Evolutionary conservation across 176 grass and related monocot genomes (phyloP).

Genomic region (Paspalum notatum): DNA sequence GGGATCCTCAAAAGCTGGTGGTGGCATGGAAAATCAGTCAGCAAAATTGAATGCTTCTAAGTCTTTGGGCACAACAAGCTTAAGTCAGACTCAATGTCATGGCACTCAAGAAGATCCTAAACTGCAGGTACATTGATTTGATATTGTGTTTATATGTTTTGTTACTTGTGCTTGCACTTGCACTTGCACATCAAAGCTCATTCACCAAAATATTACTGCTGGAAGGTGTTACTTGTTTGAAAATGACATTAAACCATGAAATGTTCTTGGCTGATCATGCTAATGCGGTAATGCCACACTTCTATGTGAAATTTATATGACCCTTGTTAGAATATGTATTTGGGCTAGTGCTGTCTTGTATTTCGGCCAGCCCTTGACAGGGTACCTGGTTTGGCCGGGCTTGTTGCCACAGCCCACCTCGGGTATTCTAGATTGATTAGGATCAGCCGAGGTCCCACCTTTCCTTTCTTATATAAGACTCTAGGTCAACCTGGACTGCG

Average conservation of each 20-base stretch:
- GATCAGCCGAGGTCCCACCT: no score
- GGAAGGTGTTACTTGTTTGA: not conserved
- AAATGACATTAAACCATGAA: constrained; percentile 7
- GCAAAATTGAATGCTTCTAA: constrained; percentile 38
- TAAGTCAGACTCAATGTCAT: constrained; percentile 51
- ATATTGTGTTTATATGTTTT: constrained; percentile 28
- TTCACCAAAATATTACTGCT: not conserved
- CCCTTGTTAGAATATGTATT: no score
- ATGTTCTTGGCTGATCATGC: constrained; percentile 8
- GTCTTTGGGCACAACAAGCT: constrained; percentile 36
- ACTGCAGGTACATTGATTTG: constrained; percentile 57
- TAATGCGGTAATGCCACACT: constrained; percentile 13
- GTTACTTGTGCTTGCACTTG: not conserved
- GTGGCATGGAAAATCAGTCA: constrained; percentile 49
- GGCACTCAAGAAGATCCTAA: constrained; percentile 54
- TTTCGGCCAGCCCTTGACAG: no score
- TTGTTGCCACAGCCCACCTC: no score
- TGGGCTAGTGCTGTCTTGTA: no score
- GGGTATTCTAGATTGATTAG: no score
- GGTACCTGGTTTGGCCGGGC: no score
- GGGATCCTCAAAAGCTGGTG: constrained; percentile 53
- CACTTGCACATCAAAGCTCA: not conserved
- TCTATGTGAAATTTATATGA: constrained; percentile 7
- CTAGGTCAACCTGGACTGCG: no score
- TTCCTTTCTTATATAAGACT: no score